Percentiles rank a stretch among this genome's conserved stretches.
phyloP scores from a whole-genome alignment of 2,329 filamentous ascomycete genomes.

The Coniochaeta hoffmannii region DNA sequence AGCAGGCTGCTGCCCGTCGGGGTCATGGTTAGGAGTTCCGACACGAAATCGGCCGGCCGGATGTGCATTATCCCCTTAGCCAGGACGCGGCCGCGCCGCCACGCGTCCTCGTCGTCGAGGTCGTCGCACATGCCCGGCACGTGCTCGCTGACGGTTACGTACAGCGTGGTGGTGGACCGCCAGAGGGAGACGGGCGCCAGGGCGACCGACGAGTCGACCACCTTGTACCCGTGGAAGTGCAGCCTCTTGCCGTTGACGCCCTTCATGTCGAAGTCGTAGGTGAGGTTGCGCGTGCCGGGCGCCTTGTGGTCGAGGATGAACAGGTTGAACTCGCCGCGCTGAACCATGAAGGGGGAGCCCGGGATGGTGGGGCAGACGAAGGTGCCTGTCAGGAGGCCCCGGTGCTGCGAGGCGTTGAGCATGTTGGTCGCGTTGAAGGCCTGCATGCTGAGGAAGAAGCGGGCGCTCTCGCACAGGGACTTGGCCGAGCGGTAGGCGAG shows the following conservation, averaged over 20 bases:
- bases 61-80: conserved; percentile 55
- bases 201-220: conserved; percentile 52
- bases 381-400: conserved; percentile 49
- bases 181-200: conserved; percentile 50
- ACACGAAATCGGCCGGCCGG: conserved; percentile 42
- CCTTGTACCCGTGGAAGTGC: conserved; percentile 56
- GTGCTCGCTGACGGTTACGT: conserved; percentile 47
- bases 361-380: conserved; percentile 47
- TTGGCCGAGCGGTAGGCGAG: conserved; percentile 44
- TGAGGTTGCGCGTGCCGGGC: conserved; percentile 50
- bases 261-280: conserved; percentile 55
- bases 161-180: conserved; percentile 54
- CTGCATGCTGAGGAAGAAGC: conserved; percentile 52
- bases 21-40: conserved; percentile 46
- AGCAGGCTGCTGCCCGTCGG: conserved; percentile 39
- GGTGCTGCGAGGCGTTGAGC: conserved; percentile 39
- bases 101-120: conserved; percentile 27
- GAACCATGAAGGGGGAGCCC: conserved; percentile 54
- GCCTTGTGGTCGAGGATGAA: conserved; percentile 45
- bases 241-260: conserved; percentile 43
- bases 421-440: conserved; percentile 43
- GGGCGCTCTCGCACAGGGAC: conserved; percentile 46
- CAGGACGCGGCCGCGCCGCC: conserved; percentile 35
- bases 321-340: conserved; percentile 48
- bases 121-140: conserved; percentile 15